These are phyloP conservation scores for Suillus decipiens DNA, from an alignment of 768 basidiomycete genomes.

Conservation along the genomic window DNA sequence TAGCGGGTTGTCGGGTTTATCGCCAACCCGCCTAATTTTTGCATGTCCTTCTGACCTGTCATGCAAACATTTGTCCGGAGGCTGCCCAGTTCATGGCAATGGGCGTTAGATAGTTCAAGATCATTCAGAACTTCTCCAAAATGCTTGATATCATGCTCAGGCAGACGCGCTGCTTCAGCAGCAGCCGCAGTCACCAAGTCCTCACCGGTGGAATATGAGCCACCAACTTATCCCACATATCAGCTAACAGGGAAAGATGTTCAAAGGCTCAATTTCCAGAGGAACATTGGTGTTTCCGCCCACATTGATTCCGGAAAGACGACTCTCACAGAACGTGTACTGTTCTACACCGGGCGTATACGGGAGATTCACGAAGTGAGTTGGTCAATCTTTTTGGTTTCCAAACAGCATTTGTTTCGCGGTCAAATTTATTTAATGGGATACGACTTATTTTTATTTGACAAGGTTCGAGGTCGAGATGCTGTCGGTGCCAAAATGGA, in stretches of 20 bases:
- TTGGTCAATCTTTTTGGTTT: slow-evolving; percentile 10
- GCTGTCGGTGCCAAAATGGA: slow-evolving; percentile 99
- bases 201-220: slow-evolving; percentile 4
- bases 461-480: slow-evolving; percentile 87
- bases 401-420: neutral
- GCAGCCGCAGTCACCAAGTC: slow-evolving; percentile 41
- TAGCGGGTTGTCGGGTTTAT: slow-evolving; percentile 1
- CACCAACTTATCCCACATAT: slow-evolving; percentile 39
- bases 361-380: slow-evolving; percentile 94
- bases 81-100: slow-evolving; percentile 29
- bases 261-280: slow-evolving; percentile 66
- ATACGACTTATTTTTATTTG: neutral
- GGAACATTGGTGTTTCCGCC: slow-evolving; percentile 96
- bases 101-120: slow-evolving; percentile 21
- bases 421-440: slow-evolving; percentile 9
- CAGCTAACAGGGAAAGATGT: slow-evolving; percentile 66
- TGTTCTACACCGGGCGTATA: slow-evolving; percentile 96
- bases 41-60: slow-evolving; percentile 9
- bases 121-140: slow-evolving; percentile 7
- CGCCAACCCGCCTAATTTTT: slow-evolving; percentile 1
- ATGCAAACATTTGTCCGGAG: slow-evolving; percentile 31
- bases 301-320: slow-evolving; percentile 99
- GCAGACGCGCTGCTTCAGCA: slow-evolving; percentile 44
- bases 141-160: slow-evolving; percentile 3
- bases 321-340: slow-evolving; percentile 91